Evolutionary conservation across 2,329 filamentous ascomycete species (phyloP).

Genomic region (Rugonectria rugulosa): DNA sequence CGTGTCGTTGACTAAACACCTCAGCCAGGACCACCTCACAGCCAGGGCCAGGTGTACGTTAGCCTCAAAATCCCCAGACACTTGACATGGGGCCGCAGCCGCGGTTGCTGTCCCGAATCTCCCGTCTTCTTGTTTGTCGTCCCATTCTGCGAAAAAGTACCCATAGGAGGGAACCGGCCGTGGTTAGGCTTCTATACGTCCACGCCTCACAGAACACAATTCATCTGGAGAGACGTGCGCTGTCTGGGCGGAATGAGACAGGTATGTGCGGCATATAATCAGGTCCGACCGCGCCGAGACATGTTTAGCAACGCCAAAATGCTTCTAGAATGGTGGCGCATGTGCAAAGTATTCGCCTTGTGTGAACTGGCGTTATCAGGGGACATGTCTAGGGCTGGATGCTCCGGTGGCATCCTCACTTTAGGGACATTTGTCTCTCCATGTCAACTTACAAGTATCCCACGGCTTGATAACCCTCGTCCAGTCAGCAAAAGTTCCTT

Average conservation of each 20-base stretch:
- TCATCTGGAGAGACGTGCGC: background rate
- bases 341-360: background rate
- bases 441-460: background rate
- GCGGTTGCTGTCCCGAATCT: slow-evolving; percentile 24
- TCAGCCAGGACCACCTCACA: slow-evolving; percentile 22
- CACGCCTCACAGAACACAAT: slow-evolving; percentile 11
- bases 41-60: slow-evolving; percentile 23
- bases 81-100: slow-evolving; percentile 27
- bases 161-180: slow-evolving; percentile 6
- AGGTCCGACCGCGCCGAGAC: background rate
- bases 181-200: slow-evolving; percentile 14
- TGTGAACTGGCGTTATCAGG: background rate
- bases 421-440: background rate
- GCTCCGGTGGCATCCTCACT: background rate
- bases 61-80: slow-evolving; percentile 33
- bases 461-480: background rate
- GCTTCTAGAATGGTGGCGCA: background rate
- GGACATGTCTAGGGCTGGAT: background rate
- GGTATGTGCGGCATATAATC: background rate
- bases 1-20: slow-evolving; percentile 34
- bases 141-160: slow-evolving; percentile 7
- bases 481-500: slow-evolving; percentile 1
- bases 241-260: background rate
- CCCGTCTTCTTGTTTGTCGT: slow-evolving; percentile 31
- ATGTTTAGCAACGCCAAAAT: background rate